These are phyloP conservation scores for Brassica hybrid DNA, from an alignment of 441 rosid genomes.

Conservation along the genomic window DNA sequence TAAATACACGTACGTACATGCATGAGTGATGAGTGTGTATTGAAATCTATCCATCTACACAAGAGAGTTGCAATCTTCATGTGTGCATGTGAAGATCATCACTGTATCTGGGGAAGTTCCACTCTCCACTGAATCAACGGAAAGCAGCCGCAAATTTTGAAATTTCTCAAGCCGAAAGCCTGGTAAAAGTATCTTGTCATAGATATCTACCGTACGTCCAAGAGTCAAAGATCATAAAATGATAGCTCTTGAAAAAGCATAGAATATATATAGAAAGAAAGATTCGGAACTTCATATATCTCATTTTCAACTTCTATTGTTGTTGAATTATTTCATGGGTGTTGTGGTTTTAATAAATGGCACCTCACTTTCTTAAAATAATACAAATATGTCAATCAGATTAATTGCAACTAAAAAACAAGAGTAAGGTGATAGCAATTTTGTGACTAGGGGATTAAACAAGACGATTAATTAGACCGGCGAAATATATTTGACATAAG, in stretches of 20 bases:
- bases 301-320: conserved; percentile 2
- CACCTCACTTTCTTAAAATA: neutral
- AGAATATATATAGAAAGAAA: neutral
- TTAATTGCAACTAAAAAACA: neutral
- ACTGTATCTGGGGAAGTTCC: conserved; percentile 34
- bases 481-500: neutral
- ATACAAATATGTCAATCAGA: neutral
- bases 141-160: conserved; percentile 42
- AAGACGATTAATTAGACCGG: too few relatives aligned
- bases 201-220: conserved; percentile 29
- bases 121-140: conserved; percentile 37
- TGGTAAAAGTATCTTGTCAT: conserved; percentile 20
- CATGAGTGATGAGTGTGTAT: conserved; percentile 3
- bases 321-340: neutral
- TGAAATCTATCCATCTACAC: neutral
- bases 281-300: conserved; percentile 11
- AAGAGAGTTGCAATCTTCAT: conserved; percentile 26
- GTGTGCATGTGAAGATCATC: conserved; percentile 41
- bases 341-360: neutral
- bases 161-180: conserved; percentile 37
- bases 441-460: neutral
- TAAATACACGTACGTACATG: conserved; percentile 24
- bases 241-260: conserved; percentile 5
- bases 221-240: conserved; percentile 18
- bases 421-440: neutral